Percentiles rank a stretch among this genome's conserved stretches.
These are phyloP conservation scores for Candida nanaspora DNA, from an alignment of 805 yeast genomes.

Conservation along the genomic window DNA sequence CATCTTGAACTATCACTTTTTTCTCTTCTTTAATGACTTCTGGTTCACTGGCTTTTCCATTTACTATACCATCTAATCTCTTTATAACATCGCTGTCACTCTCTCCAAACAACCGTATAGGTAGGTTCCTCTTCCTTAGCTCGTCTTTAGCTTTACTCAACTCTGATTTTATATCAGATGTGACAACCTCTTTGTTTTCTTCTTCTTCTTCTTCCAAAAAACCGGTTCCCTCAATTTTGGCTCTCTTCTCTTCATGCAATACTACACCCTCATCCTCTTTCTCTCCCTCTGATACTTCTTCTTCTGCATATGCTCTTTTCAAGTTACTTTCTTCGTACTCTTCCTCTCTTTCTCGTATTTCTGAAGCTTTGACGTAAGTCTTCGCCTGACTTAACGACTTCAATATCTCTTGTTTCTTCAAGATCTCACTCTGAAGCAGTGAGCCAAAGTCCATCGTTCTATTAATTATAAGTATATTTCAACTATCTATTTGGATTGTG, in stretches of 20 bases:
- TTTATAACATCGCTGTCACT: conserved; percentile 10
- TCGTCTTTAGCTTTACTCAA: conserved; percentile 4
- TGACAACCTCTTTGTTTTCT: neutral
- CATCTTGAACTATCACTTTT: conserved; percentile 1
- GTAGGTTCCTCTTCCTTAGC: conserved; percentile 8
- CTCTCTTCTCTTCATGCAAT: too few species aligned
- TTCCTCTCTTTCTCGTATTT: conserved; percentile 6
- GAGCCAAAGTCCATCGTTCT: conserved; percentile 39
- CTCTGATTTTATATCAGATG: neutral
- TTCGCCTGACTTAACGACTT: conserved; percentile 3
- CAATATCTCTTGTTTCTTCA: conserved; percentile 31
- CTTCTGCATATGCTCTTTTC: neutral
- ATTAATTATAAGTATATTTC: neutral
- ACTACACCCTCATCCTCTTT: neutral
- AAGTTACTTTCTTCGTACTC: conserved; percentile 1
- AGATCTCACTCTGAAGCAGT: conserved; percentile 39
- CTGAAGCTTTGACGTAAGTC: conserved; percentile 7
- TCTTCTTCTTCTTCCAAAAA: neutral
- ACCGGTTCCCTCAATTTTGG: too few species aligned
- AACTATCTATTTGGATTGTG: too few species aligned
- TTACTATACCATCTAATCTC: conserved; percentile 7
- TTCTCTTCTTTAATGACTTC: neutral
- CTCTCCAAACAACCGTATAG: conserved; percentile 13
- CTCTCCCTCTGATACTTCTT: neutral
- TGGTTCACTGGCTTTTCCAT: neutral